Evolutionary conservation across 371 early-diverging fungal genomes (phyloP).

Genomic region (Thermomucor indicae-seudaticae): DNA sequence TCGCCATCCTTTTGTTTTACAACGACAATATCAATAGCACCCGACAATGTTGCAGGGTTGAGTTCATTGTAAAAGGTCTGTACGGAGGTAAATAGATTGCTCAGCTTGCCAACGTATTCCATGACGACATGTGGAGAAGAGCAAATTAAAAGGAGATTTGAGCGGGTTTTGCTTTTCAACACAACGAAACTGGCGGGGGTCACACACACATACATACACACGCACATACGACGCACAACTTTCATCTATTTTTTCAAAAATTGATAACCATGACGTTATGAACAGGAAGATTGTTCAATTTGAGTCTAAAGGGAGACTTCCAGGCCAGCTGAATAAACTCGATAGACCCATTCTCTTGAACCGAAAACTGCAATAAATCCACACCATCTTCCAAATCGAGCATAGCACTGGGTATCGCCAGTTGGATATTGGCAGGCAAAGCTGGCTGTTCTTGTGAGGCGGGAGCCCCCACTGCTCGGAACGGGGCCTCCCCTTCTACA

Average conservation of each 20-base stretch:
- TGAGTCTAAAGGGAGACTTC: too few species aligned
- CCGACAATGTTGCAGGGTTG: slow-evolving; percentile 97
- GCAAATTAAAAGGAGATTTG: too few species aligned
- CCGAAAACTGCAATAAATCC: background rate
- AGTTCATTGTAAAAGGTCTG: slow-evolving; percentile 94
- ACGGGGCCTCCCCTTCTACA: slow-evolving; percentile 1
- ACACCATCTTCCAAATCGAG: background rate
- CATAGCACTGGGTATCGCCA: background rate
- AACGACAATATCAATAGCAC: slow-evolving; percentile 98
- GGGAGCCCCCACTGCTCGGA: slow-evolving; percentile 11
- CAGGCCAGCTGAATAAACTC: too few species aligned
- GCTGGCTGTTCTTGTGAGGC: slow-evolving; percentile 1
- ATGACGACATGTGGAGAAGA: too few species aligned
- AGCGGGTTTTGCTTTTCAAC: background rate
- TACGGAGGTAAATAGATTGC: slow-evolving; percentile 66
- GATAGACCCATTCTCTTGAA: too few species aligned
- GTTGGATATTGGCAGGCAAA: background rate
- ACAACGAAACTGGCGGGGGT: too few species aligned
- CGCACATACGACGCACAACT: too few species aligned
- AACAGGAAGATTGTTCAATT: slow-evolving; percentile 1
- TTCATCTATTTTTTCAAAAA: background rate
- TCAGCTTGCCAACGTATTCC: slow-evolving; percentile 43
- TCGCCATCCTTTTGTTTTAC: slow-evolving; percentile 82
- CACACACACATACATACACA: too few species aligned
- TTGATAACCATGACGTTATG: slow-evolving; percentile 5